Base-by-base conservation (phyloP, 2,329 filamentous ascomycete species). In the Penicillium sp. region DNA sequence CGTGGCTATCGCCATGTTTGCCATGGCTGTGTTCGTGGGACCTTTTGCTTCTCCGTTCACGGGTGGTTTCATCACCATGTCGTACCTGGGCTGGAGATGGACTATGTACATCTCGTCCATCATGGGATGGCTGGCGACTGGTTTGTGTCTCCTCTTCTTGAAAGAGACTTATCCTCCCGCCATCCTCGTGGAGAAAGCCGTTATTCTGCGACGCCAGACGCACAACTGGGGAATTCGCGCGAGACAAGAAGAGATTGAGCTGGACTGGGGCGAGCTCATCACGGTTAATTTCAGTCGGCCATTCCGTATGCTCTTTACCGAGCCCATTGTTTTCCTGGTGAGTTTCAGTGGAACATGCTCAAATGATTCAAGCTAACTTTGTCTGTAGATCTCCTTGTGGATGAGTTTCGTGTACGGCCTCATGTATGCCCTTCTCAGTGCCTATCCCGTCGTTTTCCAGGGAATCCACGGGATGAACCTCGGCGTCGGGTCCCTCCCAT, bases 191-290 rank as follows among this genome's bases (percentile, higher is more conserved):
- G 65, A 63, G 23, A 70, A 70, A 39, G 82, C 82, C 0, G 65
- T 75, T 0, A 76, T 79, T 44, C 65, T 84, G 2, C 73, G 82
- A 14, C 73, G 81, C 11, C 67, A 79, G 41, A 84, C 82, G 0
- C 77, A 78, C 55, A 84, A 84, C 56, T 84, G 82, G 81, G 82
- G 81, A 1, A 84, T 84, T 38, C 81, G 84, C 54, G 81, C 81
- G 1, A 79, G 79, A 58, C 73, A 75, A 59, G 79, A 81, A 57
- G 78, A 81, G 65, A 76, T 81, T 32, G 79, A 81, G 60, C 70
- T 81, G n/a, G 77, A 80, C 48, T 73, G 80, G 55, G 67, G 66
- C 1, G 76, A 81, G 46, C 60, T 82, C 5, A 61, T 81, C 7
- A 70, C 74, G 2, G 77, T 76, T 49, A 81, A 81, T 61, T 77